A percentile compares a stretch with the other conserved stretches of the same genome.
These are phyloP conservation scores for Metarhizium anisopliae DNA, from an alignment of 2,329 filamentous ascomycete species.

Conservation along the genomic window DNA sequence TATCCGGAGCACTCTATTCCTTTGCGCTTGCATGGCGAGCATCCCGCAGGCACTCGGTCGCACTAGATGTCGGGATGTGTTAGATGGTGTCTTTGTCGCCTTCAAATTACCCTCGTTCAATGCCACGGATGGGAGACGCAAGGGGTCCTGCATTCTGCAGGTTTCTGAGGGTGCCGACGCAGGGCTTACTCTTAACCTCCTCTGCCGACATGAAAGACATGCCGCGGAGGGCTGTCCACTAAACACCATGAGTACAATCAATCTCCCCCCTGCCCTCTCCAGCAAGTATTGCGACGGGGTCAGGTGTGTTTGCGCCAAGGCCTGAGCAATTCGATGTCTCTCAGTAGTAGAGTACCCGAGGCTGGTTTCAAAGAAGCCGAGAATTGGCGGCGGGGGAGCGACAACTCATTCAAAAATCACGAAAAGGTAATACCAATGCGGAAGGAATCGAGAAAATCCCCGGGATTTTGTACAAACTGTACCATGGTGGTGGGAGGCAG, in stretches of 20 bases:
- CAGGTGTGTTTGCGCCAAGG: background rate
- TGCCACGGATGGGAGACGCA: background rate
- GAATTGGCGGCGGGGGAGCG: background rate
- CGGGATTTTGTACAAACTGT: background rate
- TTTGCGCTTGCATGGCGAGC: slow-evolving; percentile 19
- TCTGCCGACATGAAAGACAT: slow-evolving; percentile 17
- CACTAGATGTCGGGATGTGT: slow-evolving; percentile 10
- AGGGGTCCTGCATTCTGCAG: background rate
- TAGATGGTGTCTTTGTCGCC: background rate
- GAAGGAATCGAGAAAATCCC: background rate
- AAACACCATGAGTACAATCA: slow-evolving; percentile 15
- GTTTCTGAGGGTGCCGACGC: background rate
- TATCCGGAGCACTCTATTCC: slow-evolving; percentile 16
- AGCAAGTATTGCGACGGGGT: too few species aligned
- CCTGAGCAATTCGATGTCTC: background rate
- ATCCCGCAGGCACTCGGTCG: slow-evolving; percentile 15
- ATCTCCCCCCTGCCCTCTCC: background rate
- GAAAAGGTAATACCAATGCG: background rate
- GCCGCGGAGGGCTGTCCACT: slow-evolving; percentile 19
- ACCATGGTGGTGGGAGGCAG: background rate
- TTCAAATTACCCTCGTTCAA: background rate
- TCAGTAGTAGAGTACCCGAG: background rate
- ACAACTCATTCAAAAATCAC: background rate
- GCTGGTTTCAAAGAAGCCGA: too few species aligned
- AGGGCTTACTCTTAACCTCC: slow-evolving; percentile 15